Conservation (phyloP, 306 rosid species). For the cucumber (Cucumis sativus) region Cucumber_9930_V3 NC_026659.2:13805501-13806000, state of each 20-base stretch:
- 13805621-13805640: conserved; percentile 37
- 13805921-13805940: neutral
- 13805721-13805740: neutral
- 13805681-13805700: neutral
- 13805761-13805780: conserved; percentile 45
- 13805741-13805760: neutral
- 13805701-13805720: neutral
- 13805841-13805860: conserved; percentile 58
- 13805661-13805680: neutral
- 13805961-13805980: neutral
- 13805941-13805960: neutral
- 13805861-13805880: conserved; percentile 28
- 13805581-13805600: conserved; percentile 38
- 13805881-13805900: conserved; percentile 46
- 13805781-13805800: conserved; percentile 37
- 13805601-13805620: conserved; percentile 43
- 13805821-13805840: conserved; percentile 54
- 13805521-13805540: conserved; percentile 27
- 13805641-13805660: conserved; percentile 15
- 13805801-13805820: conserved; percentile 33
- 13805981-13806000: no score
- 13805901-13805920: conserved; percentile 15
- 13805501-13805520: conserved; percentile 8
- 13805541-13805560: conserved; percentile 39
- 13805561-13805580: conserved; percentile 33